These are phyloP conservation scores for Casaregolazyma suthepensis DNA, from an alignment of 1,139 yeast species.

Conservation along the genomic window DNA sequence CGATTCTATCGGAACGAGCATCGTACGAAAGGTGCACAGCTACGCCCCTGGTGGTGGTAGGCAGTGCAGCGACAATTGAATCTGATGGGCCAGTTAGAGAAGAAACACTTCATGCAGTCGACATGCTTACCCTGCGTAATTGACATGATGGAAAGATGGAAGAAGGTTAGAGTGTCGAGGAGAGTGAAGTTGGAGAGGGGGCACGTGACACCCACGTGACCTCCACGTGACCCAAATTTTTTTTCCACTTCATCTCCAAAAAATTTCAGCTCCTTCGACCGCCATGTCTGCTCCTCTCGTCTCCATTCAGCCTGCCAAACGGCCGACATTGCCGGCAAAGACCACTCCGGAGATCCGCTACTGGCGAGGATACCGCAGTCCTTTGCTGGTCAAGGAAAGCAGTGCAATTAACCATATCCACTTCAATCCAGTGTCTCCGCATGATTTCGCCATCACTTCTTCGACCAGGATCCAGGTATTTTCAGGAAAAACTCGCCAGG, in stretches of 20 bases:
- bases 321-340: constrained; percentile 73
- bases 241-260: background rate
- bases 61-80: constrained; percentile 60
- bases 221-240: background rate
- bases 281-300: constrained; percentile 74
- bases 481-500: constrained; percentile 89
- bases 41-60: constrained; percentile 65
- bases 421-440: constrained; percentile 80
- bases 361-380: constrained; percentile 82
- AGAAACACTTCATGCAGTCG: background rate
- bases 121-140: constrained; percentile 6
- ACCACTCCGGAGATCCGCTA: constrained; percentile 91
- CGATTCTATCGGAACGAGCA: constrained; percentile 57
- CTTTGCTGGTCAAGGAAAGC: constrained; percentile 89
- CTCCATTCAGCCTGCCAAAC: constrained; percentile 61
- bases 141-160: constrained; percentile 5
- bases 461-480: constrained; percentile 89
- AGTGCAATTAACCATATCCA: constrained; percentile 83
- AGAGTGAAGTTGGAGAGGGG: background rate
- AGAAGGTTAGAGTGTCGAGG: background rate
- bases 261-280: constrained; percentile 2
- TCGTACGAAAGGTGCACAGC: constrained; percentile 74
- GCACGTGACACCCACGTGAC: background rate
- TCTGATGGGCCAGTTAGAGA: constrained; percentile 12
- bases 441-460: constrained; percentile 91